phyloP scores from a whole-genome alignment of 1,284 basidiomycete genomes.

The Microbotryum lychnidis-dioicae region DNA sequence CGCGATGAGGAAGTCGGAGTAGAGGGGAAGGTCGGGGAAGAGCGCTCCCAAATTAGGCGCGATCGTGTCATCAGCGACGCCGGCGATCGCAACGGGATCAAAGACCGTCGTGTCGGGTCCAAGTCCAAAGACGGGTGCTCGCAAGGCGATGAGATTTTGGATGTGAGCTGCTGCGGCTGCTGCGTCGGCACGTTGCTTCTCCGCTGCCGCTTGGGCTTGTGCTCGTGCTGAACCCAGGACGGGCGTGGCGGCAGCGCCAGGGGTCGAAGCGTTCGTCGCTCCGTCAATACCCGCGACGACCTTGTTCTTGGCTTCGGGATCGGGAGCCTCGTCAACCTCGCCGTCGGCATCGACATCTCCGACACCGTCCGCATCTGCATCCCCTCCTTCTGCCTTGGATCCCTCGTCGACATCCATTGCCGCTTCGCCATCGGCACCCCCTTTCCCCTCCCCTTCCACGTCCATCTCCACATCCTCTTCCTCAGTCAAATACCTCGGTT shows the following conservation, averaged over 20 bases:
- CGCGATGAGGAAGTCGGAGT: slow-evolving; percentile 28
- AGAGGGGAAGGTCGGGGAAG: slow-evolving; percentile 30
- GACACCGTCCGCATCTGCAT: slow-evolving; percentile 24
- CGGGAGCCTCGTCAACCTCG: slow-evolving; percentile 30
- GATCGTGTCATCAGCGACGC: slow-evolving; percentile 10
- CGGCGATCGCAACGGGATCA: slow-evolving; percentile 14
- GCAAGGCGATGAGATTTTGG: slow-evolving; percentile 23
- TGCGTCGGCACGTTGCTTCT: slow-evolving; percentile 8
- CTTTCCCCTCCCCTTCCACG: slow-evolving; percentile 21
- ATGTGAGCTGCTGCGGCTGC: slow-evolving; percentile 14
- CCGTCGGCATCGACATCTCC: slow-evolving; percentile 34
- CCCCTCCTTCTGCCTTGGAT: slow-evolving; percentile 1
- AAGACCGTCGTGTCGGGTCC: slow-evolving; percentile 16
- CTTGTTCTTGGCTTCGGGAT: slow-evolving; percentile 10
- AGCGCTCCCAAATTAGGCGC: slow-evolving; percentile 28
- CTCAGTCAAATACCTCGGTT: slow-evolving; percentile 10
- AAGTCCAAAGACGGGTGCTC: slow-evolving; percentile 32
- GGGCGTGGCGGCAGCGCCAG: background rate
- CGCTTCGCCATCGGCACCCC: slow-evolving; percentile 9
- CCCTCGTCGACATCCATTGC: slow-evolving; percentile 6
- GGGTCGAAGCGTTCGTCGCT: background rate
- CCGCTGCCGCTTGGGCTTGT: background rate
- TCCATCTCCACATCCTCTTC: slow-evolving; percentile 28
- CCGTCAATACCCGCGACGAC: background rate
- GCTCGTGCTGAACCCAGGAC: background rate